phyloP scores from a whole-genome alignment of 2,329 filamentous ascomycete species.

The Graphium sp. region DNA sequence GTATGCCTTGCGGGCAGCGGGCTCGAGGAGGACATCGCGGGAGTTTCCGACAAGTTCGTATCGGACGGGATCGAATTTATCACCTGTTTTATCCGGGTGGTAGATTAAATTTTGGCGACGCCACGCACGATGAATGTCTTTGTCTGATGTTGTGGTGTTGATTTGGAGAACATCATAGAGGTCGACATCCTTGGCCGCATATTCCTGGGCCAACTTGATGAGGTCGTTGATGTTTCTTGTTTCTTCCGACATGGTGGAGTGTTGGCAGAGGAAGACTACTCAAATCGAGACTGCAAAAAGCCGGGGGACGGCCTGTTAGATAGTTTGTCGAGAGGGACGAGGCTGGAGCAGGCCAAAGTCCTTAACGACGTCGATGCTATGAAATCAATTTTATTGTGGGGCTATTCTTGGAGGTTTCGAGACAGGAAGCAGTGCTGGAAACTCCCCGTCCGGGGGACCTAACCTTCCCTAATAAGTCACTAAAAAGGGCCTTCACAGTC shows the following conservation, averaged over 20 bases:
- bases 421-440: too few species aligned
- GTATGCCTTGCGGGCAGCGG: conserved; percentile 57
- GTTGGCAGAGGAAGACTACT: neutral
- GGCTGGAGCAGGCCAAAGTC: too few species aligned
- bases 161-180: conserved; percentile 65
- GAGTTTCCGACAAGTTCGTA: conserved; percentile 78
- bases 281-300: too few species aligned
- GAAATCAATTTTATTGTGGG: too few species aligned
- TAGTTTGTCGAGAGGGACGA: too few species aligned
- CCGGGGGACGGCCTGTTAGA: too few species aligned
- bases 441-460: too few species aligned
- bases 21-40: conserved; percentile 65
- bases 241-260: conserved; percentile 3
- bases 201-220: conserved; percentile 35
- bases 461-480: too few species aligned
- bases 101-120: conserved; percentile 74
- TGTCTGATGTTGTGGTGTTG: conserved; percentile 42
- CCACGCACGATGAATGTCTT: conserved; percentile 73
- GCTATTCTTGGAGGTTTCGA: too few species aligned
- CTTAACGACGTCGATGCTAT: too few species aligned
- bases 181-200: conserved; percentile 47
- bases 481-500: too few species aligned
- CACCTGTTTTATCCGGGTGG: conserved; percentile 82
- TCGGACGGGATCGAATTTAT: conserved; percentile 56
- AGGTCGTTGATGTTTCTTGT: conserved; percentile 25